These are phyloP conservation scores for Nigrospora oryzae DNA, from an alignment of 2,329 filamentous ascomycete species.

Conservation along the genomic window DNA sequence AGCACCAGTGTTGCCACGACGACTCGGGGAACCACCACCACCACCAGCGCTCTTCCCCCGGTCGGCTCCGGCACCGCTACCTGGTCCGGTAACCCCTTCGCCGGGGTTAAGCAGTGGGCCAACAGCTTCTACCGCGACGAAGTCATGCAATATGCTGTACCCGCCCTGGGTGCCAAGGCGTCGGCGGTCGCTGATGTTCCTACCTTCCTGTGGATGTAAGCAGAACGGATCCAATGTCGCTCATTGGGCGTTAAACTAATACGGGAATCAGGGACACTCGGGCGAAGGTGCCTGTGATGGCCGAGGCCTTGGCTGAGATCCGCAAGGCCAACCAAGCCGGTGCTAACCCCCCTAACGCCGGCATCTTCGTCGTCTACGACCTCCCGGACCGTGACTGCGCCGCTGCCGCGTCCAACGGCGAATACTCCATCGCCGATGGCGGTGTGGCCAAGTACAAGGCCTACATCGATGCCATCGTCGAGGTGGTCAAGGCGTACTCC, in stretches of 20 bases:
- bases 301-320: constrained; percentile 35
- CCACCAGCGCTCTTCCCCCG: constrained; percentile 13
- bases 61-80: constrained; percentile 25
- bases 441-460: constrained; percentile 44
- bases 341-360: constrained; percentile 32
- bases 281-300: constrained; percentile 37
- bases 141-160: constrained; percentile 48
- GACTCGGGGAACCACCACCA: constrained; percentile 5
- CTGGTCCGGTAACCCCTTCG: constrained; percentile 46
- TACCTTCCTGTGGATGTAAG: constrained; percentile 43
- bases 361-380: constrained; percentile 47
- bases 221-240: constrained; percentile 3
- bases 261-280: constrained; percentile 34
- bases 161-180: constrained; percentile 48
- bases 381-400: constrained; percentile 51
- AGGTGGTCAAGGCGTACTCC: constrained; percentile 30
- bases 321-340: constrained; percentile 26
- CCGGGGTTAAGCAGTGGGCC: constrained; percentile 40
- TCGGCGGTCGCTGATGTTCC: constrained; percentile 42
- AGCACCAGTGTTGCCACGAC: neutral
- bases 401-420: constrained; percentile 48
- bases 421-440: constrained; percentile 40
- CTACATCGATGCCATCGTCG: constrained; percentile 42
- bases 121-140: constrained; percentile 49
- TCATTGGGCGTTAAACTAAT: neutral